phyloP scores from a whole-genome alignment of 2,329 filamentous ascomycete species.

The Arthrocladium fulminans region DNA sequence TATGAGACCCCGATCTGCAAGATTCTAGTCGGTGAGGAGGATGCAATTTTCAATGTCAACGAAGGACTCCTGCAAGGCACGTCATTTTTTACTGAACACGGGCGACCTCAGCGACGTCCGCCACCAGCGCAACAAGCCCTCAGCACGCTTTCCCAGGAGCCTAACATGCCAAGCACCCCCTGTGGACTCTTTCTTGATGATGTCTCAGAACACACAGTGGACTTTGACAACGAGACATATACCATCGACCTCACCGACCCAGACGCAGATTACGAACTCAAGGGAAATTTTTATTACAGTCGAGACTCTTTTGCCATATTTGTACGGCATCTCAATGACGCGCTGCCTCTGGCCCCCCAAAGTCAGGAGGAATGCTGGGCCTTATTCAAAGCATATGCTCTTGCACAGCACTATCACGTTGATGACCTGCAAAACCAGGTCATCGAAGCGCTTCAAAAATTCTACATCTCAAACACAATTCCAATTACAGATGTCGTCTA shows the following conservation, averaged over 20 bases:
- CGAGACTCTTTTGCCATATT: conserved; percentile 16
- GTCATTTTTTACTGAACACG: conserved; percentile 18
- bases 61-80: conserved; percentile 11
- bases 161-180: neutral
- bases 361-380: conserved; percentile 7
- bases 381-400: conserved; percentile 15
- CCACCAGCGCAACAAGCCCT: neutral
- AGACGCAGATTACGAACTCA: conserved; percentile 12
- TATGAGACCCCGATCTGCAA: conserved; percentile 12
- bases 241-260: conserved; percentile 4
- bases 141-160: neutral
- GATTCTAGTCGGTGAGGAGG: conserved; percentile 15
- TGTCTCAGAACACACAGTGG: neutral
- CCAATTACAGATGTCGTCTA: conserved; percentile 18
- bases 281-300: conserved; percentile 10
- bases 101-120: conserved; percentile 1
- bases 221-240: neutral
- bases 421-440: conserved; percentile 17
- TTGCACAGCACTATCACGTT: conserved; percentile 17
- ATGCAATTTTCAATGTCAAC: conserved; percentile 17
- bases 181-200: neutral
- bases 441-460: conserved; percentile 17
- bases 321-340: conserved; percentile 19
- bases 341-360: neutral
- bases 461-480: conserved; percentile 12